These are phyloP conservation scores for Talaromyces thailandensis DNA, from an alignment of 495 filamentous ascomycete species.

Conservation along the genomic window DNA sequence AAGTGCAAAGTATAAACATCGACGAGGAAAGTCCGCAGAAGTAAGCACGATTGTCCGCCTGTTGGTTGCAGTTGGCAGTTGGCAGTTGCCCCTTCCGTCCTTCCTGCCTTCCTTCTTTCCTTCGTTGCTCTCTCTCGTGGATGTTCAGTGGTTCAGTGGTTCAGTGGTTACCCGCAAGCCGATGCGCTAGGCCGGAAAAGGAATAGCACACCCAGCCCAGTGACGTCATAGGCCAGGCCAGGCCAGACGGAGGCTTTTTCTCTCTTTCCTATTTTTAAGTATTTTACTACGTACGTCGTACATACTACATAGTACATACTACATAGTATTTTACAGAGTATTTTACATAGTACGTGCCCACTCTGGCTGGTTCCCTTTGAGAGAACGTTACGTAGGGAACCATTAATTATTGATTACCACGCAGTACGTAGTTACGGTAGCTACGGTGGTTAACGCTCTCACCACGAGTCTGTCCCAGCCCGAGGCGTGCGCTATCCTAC, in stretches of 20 bases:
- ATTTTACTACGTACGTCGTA: too few species aligned
- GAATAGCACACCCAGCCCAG: not conserved
- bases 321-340: too few species aligned
- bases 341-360: too few species aligned
- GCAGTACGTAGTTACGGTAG: too few species aligned
- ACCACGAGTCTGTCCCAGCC: not conserved
- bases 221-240: not conserved
- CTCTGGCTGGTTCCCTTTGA: not conserved
- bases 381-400: not conserved
- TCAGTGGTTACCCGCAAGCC: not conserved
- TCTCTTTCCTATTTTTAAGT: not conserved
- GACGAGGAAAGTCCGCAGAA: not conserved
- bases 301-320: too few species aligned
- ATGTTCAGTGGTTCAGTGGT: too few species aligned
- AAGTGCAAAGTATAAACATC: not conserved
- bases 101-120: not conserved
- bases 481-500: not conserved
- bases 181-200: not conserved
- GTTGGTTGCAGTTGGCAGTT: not conserved
- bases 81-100: not conserved
- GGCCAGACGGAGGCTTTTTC: not conserved
- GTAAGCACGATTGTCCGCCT: not conserved
- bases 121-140: not conserved
- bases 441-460: not conserved
- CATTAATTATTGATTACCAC: too few species aligned